Percentiles rank a stretch among this genome's conserved stretches.
phyloP scores from a whole-genome alignment of 2,329 filamentous ascomycete genomes.

The Cladophialophora psammophila region DNA sequence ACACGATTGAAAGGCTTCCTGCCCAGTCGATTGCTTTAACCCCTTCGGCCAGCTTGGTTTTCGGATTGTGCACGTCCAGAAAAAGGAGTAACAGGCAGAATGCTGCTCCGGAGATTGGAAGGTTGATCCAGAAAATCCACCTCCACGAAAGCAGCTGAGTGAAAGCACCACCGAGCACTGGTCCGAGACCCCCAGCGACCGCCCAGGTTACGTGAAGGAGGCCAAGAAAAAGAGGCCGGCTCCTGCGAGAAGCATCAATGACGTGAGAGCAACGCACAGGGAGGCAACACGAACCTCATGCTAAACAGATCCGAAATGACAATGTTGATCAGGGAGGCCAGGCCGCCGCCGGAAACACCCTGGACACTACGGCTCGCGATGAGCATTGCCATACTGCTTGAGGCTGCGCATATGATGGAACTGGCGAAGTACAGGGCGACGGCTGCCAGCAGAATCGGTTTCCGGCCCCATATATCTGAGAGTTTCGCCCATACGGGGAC shows the following conservation, averaged over 20 bases:
- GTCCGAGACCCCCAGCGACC: constrained; percentile 60
- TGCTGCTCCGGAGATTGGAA: constrained; percentile 58
- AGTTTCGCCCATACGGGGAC: constrained; percentile 69
- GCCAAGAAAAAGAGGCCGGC: constrained; percentile 58
- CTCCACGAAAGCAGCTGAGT: constrained; percentile 55
- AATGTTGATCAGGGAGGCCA: constrained; percentile 60
- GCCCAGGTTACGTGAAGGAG: constrained; percentile 63
- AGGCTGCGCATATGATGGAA: constrained; percentile 58
- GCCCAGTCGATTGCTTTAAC: constrained; percentile 60
- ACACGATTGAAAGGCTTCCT: constrained; percentile 69
- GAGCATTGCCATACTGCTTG: constrained; percentile 58
- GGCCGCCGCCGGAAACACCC: constrained; percentile 61
- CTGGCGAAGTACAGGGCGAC: constrained; percentile 57
- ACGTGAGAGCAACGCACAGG: constrained; percentile 1
- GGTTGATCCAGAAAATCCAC: constrained; percentile 65
- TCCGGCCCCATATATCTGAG: constrained; percentile 72
- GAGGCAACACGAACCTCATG: constrained; percentile 49
- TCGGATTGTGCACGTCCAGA: constrained; percentile 63
- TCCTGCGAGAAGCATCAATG: constrained; percentile 41
- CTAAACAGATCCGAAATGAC: constrained; percentile 64
- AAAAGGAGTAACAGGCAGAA: constrained; percentile 59
- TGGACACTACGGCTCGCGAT: constrained; percentile 62
- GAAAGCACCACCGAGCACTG: constrained; percentile 61
- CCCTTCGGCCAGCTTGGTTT: constrained; percentile 52
- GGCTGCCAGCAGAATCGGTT: constrained; percentile 63